phyloP scores from a whole-genome alignment of 169 alveolate genomes.

The Plasmodium inui region DNA sequence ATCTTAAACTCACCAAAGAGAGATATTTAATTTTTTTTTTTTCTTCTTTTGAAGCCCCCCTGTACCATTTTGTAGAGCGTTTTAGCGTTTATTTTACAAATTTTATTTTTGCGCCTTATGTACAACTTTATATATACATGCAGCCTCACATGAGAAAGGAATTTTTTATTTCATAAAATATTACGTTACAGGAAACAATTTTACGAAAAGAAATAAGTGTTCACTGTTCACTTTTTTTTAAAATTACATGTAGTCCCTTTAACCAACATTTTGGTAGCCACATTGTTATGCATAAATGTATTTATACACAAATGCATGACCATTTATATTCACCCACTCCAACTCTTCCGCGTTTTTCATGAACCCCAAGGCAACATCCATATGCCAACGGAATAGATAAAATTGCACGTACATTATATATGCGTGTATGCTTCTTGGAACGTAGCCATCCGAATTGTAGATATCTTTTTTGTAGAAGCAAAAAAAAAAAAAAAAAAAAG shows the following conservation, averaged over 20 bases:
- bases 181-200: background rate
- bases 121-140: background rate
- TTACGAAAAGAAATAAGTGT: background rate
- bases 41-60: background rate
- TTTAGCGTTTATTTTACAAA: background rate
- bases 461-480: background rate
- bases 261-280: background rate
- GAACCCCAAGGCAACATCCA: background rate
- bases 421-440: background rate
- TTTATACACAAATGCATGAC: constrained; percentile 7
- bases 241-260: background rate
- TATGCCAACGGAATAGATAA: background rate
- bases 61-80: background rate
- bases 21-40: background rate
- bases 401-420: background rate
- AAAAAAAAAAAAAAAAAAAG: background rate
- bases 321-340: constrained; percentile 2
- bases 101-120: background rate
- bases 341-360: background rate
- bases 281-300: background rate
- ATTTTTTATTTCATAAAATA: background rate
- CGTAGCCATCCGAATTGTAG: background rate
- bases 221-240: background rate
- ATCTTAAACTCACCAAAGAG: background rate
- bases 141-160: background rate